Evolutionary conservation across 495 filamentous ascomycete species (phyloP), one percentile per base, ranked within the genome.

Genomic region (Lepraria neglecta): DNA sequence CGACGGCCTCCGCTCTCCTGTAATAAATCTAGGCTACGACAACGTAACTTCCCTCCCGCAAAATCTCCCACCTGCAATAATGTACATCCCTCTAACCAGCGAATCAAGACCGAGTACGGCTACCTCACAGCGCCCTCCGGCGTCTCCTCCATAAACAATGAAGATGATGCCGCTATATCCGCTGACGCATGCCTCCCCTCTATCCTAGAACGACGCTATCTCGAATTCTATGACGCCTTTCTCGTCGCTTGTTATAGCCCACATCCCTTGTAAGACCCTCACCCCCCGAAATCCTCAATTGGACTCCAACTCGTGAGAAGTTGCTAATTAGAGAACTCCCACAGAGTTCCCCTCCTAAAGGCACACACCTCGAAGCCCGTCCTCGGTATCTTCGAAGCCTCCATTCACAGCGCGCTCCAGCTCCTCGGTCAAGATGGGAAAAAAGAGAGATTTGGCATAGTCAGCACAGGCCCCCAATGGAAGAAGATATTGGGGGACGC

Each of bases 201-300:
- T 17, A 50, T 92, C 60, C 68, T 76, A 58, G 1, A 24, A 24
- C 24, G 24, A 24, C 73, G 69, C 3, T 58, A 80, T 15, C 69
- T 87, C 43, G 59, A 74, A 6, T 50, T 78, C 58, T 83, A 89
- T 71, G 84, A 94, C 67, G 92, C 80, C 24, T 87, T 92, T 64
- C 76, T 97, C 0, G 78, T 98, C 2, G 90, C 90, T 45, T 98
- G 92, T 76, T 98, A 89, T 73, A 92, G 88, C 66, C 82, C 84
- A 2, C 94, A 97, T 66, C 90, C 91, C 0, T 82, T 97, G 33
- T 35, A 35, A 35, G 33, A 11, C 1, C 6, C 33, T 11, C 33
- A 35, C 1, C 10, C 33, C 33, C 33, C 33, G 10, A 35, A 35
- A 35, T 0, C 33, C 33, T 3, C 33, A 6, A 35, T 3, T 35